Evolutionary conservation across 139 green algal species (phyloP).

Genomic region (Picochlorum sp.): DNA sequence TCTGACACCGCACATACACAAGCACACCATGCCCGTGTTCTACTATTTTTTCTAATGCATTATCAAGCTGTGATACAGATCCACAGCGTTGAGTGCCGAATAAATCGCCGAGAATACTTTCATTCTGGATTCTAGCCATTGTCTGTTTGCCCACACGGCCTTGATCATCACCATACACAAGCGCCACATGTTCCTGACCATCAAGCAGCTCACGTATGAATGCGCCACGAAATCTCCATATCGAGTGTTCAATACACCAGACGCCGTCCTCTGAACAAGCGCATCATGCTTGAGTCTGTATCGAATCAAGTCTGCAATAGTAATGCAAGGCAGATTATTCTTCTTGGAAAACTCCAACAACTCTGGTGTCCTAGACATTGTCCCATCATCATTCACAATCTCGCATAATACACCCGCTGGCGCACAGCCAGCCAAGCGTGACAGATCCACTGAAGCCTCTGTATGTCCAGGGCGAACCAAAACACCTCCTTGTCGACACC

Average conservation of each 20-base stretch:
- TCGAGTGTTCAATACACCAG: slow-evolving; percentile 11
- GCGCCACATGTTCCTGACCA: slow-evolving; percentile 51
- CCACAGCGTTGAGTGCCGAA: slow-evolving; percentile 30
- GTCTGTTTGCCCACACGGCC: slow-evolving; percentile 6
- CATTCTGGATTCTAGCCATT: slow-evolving; percentile 30
- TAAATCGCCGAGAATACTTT: slow-evolving; percentile 37
- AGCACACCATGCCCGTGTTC: slow-evolving; percentile 39
- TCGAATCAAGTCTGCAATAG: slow-evolving; percentile 80
- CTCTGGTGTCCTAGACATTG: slow-evolving; percentile 71
- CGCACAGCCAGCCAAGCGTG: slow-evolving; percentile 69
- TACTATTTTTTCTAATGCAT: slow-evolving; percentile 29
- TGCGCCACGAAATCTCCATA: slow-evolving; percentile 39
- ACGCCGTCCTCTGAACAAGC: slow-evolving; percentile 13
- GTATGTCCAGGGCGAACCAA: slow-evolving; percentile 82
- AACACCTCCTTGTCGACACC: slow-evolving; percentile 64
- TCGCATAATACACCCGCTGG: slow-evolving; percentile 93
- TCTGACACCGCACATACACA: slow-evolving; percentile 46
- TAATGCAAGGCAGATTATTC: slow-evolving; percentile 79
- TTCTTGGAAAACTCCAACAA: slow-evolving; percentile 71
- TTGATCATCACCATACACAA: slow-evolving; percentile 34
- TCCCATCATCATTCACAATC: slow-evolving; percentile 79
- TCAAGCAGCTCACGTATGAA: slow-evolving; percentile 45
- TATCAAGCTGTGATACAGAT: slow-evolving; percentile 31
- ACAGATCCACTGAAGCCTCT: slow-evolving; percentile 89
- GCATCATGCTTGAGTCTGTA: slow-evolving; percentile 40